A percentile compares a stretch with the other conserved stretches of the same genome.
phyloP scores from a whole-genome alignment of 257 asterid genomes.

The Ilex asprella region DNA sequence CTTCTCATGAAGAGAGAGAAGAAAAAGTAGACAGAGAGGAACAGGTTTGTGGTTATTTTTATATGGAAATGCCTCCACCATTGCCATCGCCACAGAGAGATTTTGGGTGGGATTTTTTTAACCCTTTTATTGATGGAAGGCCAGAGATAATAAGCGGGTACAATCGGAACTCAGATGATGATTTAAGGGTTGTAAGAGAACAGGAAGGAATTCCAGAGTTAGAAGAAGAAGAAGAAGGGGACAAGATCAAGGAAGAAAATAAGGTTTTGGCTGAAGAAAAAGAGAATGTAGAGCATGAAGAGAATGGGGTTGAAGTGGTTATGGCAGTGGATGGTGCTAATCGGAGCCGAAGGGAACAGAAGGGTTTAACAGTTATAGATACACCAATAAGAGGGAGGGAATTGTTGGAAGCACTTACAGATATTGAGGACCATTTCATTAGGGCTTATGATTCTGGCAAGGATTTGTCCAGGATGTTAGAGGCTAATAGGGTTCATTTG shows the following conservation, averaged over 20 bases:
- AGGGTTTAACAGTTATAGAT: slow-evolving; percentile 57
- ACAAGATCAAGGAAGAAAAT: slow-evolving; percentile 35
- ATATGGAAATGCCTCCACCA: slow-evolving; percentile 56
- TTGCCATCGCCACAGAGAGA: slow-evolving; percentile 60
- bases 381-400: slow-evolving; percentile 80
- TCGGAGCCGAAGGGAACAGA: slow-evolving; percentile 38
- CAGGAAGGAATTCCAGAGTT: slow-evolving; percentile 90
- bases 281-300: slow-evolving; percentile 21
- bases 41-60: slow-evolving; percentile 49
- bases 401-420: slow-evolving; percentile 72
- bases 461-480: slow-evolving; percentile 84
- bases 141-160: slow-evolving; percentile 52
- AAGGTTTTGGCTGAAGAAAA: slow-evolving; percentile 21
- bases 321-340: slow-evolving; percentile 26
- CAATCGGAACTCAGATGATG: slow-evolving; percentile 72
- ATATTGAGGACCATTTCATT: slow-evolving; percentile 71
- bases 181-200: slow-evolving; percentile 75
- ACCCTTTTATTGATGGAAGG: slow-evolving; percentile 60
- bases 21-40: slow-evolving; percentile 24
- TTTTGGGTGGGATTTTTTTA: slow-evolving; percentile 94
- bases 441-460: slow-evolving; percentile 91
- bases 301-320: slow-evolving; percentile 28
- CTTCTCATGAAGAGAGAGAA: slow-evolving; percentile 38
- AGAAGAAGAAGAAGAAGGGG: slow-evolving; percentile 55
- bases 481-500: slow-evolving; percentile 72